A percentile compares a stretch with the other conserved stretches of the same genome.
Evolutionary conservation across 176 grass and related monocot species (phyloP).

Genomic region (Zizania latifolia): DNA sequence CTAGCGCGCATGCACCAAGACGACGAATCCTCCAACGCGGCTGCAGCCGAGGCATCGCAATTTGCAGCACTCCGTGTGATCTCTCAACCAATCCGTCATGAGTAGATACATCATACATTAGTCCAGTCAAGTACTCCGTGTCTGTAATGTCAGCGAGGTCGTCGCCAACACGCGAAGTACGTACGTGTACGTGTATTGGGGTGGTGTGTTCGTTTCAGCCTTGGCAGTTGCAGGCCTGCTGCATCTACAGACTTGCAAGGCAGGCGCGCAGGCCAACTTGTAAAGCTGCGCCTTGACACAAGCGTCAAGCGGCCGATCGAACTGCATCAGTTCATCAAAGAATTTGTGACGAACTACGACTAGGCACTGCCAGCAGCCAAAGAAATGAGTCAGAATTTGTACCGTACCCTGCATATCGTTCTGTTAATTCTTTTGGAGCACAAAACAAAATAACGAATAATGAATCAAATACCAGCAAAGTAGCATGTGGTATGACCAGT

Average conservation of each 20-base stretch:
- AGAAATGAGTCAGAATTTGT: no score
- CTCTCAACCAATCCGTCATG: background rate
- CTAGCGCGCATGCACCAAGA: background rate
- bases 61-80: background rate
- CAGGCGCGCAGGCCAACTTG: background rate
- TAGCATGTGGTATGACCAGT: no score
- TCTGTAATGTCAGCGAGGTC: no score
- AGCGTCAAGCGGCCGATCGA: no score
- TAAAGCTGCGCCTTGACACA: constrained; percentile 1
- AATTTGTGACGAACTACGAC: background rate
- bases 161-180: no score
- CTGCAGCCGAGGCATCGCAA: no score
- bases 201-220: background rate
- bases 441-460: no score
- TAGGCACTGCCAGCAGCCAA: no score
- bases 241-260: background rate
- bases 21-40: background rate
- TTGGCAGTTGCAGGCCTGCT: background rate
- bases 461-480: no score
- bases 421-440: no score
- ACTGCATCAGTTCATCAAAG: background rate
- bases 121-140: background rate
- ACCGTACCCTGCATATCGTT: no score
- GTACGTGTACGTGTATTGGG: background rate
- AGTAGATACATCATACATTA: background rate